Evolutionary conservation across 148 eudicot genomes (phyloP).

Genomic region (Chenopodium album): DNA sequence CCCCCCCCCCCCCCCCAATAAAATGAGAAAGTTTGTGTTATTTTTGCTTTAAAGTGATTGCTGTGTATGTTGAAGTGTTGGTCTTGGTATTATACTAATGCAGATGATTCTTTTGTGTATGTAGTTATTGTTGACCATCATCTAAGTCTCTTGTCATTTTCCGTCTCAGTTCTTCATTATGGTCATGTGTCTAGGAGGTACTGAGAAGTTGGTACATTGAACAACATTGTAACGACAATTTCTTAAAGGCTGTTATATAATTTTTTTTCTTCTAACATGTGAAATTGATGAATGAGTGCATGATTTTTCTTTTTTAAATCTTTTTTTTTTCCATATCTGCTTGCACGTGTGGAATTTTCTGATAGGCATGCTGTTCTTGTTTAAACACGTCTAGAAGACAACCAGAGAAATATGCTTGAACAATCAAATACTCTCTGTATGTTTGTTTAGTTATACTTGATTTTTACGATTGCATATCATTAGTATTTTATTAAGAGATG

Average conservation of each 20-base stretch:
- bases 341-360: not conserved
- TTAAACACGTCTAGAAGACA: too few species aligned
- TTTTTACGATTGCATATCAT: too few species aligned
- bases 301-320: not conserved
- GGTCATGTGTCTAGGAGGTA: not conserved
- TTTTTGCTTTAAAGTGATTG: not conserved
- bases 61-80: not conserved
- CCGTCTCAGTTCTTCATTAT: not conserved
- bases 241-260: not conserved
- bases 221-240: not conserved
- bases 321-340: not conserved
- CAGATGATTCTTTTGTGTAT: not conserved
- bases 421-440: too few species aligned
- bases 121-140: not conserved
- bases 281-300: not conserved
- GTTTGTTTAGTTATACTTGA: too few species aligned
- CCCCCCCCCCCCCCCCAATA: not conserved
- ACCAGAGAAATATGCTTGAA: too few species aligned
- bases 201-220: not conserved
- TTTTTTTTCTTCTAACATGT: not conserved
- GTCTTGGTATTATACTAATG: not conserved
- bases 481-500: too few species aligned
- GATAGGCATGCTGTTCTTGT: too few species aligned
- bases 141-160: not conserved
- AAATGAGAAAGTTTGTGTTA: not conserved